Evolutionary conservation across 2,329 filamentous ascomycete species (phyloP).

Genomic region (Calonectria pteridis): DNA sequence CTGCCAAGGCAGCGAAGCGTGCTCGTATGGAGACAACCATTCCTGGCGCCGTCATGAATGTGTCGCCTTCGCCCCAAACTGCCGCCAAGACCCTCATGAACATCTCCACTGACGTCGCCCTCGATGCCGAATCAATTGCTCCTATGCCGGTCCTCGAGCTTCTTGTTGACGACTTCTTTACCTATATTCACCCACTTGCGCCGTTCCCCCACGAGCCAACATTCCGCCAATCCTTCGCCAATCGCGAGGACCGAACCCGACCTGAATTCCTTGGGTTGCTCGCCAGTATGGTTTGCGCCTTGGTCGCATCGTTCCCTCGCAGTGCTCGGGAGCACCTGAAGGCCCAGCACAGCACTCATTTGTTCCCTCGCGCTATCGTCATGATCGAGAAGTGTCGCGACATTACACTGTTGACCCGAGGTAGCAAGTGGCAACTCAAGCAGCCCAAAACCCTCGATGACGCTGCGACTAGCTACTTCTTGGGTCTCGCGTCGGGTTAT

Average conservation of each 20-base stretch:
- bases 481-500: conserved; percentile 76
- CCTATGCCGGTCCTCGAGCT: conserved; percentile 76
- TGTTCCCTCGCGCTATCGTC: conserved; percentile 77
- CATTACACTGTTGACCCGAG: conserved; percentile 76
- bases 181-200: conserved; percentile 81
- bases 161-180: conserved; percentile 85
- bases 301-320: conserved; percentile 83
- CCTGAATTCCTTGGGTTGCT: conserved; percentile 77
- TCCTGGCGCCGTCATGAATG: conserved; percentile 35
- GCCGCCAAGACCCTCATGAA: conserved; percentile 64
- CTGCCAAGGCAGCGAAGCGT: conserved; percentile 66
- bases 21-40: conserved; percentile 52
- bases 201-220: conserved; percentile 85
- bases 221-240: conserved; percentile 76
- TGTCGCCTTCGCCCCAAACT: conserved; percentile 59
- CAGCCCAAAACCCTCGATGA: conserved; percentile 64
- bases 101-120: conserved; percentile 53
- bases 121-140: conserved; percentile 78
- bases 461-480: conserved; percentile 81
- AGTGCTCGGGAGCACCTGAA: conserved; percentile 79
- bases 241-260: conserved; percentile 74
- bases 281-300: conserved; percentile 78
- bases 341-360: conserved; percentile 69
- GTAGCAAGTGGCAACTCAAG: conserved; percentile 63
- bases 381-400: conserved; percentile 79